Evolutionary conservation across 345 rosid genomes (phyloP), one percentile per base, ranked within the genome.

Genomic region (Acer negundo): DNA sequence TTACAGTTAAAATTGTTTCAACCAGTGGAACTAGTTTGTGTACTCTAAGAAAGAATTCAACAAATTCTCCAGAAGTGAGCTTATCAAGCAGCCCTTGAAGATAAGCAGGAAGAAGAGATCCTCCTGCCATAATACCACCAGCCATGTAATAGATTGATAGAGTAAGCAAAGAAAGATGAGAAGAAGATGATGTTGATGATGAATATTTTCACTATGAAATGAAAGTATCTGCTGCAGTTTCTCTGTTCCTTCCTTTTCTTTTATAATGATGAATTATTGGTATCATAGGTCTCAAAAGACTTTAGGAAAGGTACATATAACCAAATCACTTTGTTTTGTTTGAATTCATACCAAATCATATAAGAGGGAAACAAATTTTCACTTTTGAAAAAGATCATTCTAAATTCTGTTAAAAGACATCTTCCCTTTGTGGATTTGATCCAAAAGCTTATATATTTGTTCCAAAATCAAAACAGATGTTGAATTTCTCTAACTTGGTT

Each of bases 41-140:
- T 3, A 12, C 24, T 10, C 19, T 40, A 8, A 20, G 70, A 31
- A 38, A 17, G 24, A 40, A 40, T 15, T 69, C 72, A 26, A 17
- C 23, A 28, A 80, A 40, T 17, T 75, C 79, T 2, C 38, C 66
- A 23, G 82, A 49, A 4, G 53, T 40, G 49, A 75, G 61, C 51
- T 75, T 70, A 12, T n/a, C 13, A 22, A 75, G 71, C 65, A 72
- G 62, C 49, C 46, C 24, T 15, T 56, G 75, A 22, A 72, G 46
- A 61, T 55, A 56, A 31, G 65, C 49, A 16, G 46, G 31, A 4
- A 55, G 75, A 35, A 72, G 7, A 19, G 65, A 38, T 55, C 75
- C 75, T 58, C 63, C 46, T 17, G 47, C 24, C 51, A 67, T 17
- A 67, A 67, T 6, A 38, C 49, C 53, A 38, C 49, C 70, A 67